Evolutionary conservation across 768 basidiomycete species (phyloP).

Genomic region (Tricholoma terreum): DNA sequence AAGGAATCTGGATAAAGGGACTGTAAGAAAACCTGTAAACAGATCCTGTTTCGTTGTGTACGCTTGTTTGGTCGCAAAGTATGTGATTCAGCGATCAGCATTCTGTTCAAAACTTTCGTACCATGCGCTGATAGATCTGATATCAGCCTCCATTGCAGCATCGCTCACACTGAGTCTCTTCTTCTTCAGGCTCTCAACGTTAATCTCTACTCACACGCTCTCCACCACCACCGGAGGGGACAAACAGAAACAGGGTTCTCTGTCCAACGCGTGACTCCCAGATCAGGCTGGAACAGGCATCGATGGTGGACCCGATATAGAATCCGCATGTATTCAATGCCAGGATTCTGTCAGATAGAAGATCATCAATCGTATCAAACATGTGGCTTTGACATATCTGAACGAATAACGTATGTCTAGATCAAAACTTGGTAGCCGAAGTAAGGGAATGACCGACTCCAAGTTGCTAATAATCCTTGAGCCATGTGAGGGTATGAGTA

Average conservation of each 20-base stretch:
- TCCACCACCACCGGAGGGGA: neutral
- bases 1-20: constrained; percentile 19
- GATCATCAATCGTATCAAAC: neutral
- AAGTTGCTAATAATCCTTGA: no score
- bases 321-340: neutral
- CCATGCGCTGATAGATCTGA: neutral
- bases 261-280: no score
- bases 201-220: neutral
- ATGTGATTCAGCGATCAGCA: constrained; percentile 10
- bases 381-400: neutral
- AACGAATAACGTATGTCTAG: neutral
- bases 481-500: no score
- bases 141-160: no score
- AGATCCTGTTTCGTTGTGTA: constrained; percentile 26
- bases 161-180: no score
- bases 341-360: neutral
- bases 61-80: constrained; percentile 17
- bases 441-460: neutral
- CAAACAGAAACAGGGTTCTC: no score
- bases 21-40: constrained; percentile 3
- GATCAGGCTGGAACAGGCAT: no score
- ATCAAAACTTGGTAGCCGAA: no score
- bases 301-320: neutral
- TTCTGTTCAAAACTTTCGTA: neutral
- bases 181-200: neutral